Conservation (phyloP, 345 rosid genomes). For the Carallia pectinifolia region DNA sequence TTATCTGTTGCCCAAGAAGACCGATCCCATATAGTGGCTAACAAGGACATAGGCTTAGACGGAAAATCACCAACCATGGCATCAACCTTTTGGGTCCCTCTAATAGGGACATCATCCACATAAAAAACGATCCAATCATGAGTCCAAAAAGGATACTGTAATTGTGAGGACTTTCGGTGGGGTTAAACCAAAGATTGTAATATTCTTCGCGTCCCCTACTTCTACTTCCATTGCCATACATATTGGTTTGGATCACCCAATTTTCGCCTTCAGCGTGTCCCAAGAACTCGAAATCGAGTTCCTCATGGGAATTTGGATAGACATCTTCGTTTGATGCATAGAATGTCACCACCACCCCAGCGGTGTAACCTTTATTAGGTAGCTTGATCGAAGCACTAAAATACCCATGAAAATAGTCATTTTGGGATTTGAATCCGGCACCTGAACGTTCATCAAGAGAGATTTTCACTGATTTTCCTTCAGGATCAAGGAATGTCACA, state of each 20-base stretch:
- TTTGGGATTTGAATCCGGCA: slow-evolving; percentile 14
- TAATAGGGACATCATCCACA: slow-evolving; percentile 16
- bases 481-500: too few species aligned
- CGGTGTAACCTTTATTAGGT: slow-evolving; percentile 19
- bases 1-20: slow-evolving; percentile 24
- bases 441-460: slow-evolving; percentile 1
- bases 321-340: slow-evolving; percentile 20
- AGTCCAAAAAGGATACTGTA: slow-evolving; percentile 13
- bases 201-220: slow-evolving; percentile 17
- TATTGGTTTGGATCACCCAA: slow-evolving; percentile 25
- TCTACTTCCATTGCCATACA: slow-evolving; percentile 25
- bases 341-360: slow-evolving; percentile 24
- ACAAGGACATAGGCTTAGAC: slow-evolving; percentile 24
- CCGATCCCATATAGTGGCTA: slow-evolving; percentile 28
- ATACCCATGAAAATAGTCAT: neutral
- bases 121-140: slow-evolving; percentile 2
- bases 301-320: slow-evolving; percentile 7
- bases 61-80: slow-evolving; percentile 24
- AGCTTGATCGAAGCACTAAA: slow-evolving; percentile 21
- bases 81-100: slow-evolving; percentile 1
- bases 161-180: slow-evolving; percentile 4
- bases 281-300: slow-evolving; percentile 25
- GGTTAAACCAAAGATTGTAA: slow-evolving; percentile 25
- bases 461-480: neutral
- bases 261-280: slow-evolving; percentile 5